Percentiles rank a stretch among this genome's conserved stretches.
phyloP scores from a whole-genome alignment of 306 rosid genomes.

The Abrus precatorius region DNA sequence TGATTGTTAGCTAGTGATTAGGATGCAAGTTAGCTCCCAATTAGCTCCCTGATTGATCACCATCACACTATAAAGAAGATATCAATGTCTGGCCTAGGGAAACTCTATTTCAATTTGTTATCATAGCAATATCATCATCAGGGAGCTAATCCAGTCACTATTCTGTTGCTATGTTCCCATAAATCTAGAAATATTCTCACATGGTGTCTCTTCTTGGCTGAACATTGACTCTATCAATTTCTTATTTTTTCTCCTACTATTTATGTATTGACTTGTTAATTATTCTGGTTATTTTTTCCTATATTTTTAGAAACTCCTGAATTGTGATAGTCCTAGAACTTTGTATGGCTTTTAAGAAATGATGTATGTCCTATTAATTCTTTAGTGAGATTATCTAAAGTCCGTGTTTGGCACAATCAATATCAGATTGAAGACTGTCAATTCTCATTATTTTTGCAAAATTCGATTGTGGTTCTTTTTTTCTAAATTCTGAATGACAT shows the following conservation, averaged over 20 bases:
- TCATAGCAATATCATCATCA: background rate
- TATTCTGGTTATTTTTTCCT: constrained; percentile 11
- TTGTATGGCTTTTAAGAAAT: constrained; percentile 1
- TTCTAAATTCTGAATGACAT: constrained; percentile 29
- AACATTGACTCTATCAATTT: background rate
- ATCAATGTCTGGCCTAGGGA: background rate
- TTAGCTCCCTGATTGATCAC: constrained; percentile 14
- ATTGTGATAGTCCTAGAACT: constrained; percentile 17
- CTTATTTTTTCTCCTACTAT: constrained; percentile 3
- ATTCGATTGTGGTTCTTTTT: background rate
- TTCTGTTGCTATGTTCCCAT: background rate
- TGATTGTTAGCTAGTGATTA: constrained; percentile 4
- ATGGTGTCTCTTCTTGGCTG: constrained; percentile 7
- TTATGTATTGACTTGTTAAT: constrained; percentile 20
- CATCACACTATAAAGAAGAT: background rate
- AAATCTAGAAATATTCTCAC: constrained; percentile 13
- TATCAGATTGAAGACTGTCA: background rate
- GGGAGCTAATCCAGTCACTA: background rate
- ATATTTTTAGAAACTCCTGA: constrained; percentile 20
- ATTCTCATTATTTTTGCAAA: constrained; percentile 20
- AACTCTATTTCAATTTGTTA: constrained; percentile 7
- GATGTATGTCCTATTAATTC: background rate
- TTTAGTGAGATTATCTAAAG: background rate
- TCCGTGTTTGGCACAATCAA: background rate
- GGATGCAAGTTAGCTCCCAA: background rate